Percentiles rank a stretch among this genome's conserved stretches.
These are phyloP conservation scores for Penicillium rolfsii DNA, from an alignment of 2,329 filamentous ascomycete genomes.

Conservation along the genomic window DNA sequence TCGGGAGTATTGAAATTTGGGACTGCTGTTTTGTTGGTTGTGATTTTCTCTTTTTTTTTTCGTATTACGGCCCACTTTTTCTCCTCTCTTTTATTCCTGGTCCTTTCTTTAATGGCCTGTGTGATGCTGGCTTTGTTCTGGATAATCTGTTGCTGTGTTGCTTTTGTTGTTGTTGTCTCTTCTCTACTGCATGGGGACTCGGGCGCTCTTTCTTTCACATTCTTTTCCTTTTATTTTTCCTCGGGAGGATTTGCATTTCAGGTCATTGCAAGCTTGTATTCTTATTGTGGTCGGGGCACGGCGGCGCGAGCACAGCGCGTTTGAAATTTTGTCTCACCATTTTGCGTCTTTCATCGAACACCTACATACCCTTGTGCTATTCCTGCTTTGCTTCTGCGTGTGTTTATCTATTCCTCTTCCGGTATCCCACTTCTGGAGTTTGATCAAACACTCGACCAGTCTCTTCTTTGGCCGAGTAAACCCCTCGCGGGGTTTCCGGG, in stretches of 20 bases:
- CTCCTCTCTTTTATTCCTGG: neutral
- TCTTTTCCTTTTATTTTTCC: conserved; percentile 30
- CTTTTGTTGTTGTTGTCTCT: conserved; percentile 23
- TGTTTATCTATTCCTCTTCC: conserved; percentile 13
- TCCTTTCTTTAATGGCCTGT: conserved; percentile 16
- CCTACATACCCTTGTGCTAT: conserved; percentile 41
- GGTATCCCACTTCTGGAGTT: conserved; percentile 8
- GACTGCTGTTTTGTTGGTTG: conserved; percentile 34
- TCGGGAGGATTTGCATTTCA: conserved; percentile 40
- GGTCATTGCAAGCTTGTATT: conserved; percentile 35
- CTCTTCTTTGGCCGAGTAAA: neutral
- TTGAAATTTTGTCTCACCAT: conserved; percentile 26
- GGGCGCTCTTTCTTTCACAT: conserved; percentile 35
- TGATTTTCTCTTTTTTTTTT: conserved; percentile 24
- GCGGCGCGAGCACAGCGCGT: conserved; percentile 26
- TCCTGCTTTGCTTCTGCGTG: conserved; percentile 23
- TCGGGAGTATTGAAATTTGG: conserved; percentile 41
- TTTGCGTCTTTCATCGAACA: conserved; percentile 30
- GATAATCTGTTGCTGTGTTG: conserved; percentile 7
- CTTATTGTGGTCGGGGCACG: conserved; percentile 31
- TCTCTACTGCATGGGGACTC: conserved; percentile 36
- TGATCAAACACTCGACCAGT: conserved; percentile 14
- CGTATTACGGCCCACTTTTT: conserved; percentile 21
- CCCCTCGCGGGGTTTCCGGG: conserved; percentile 25
- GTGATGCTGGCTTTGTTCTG: conserved; percentile 27